Evolutionary conservation across 2,329 filamentous ascomycete species (phyloP), one percentile per base, ranked within the genome.

Genomic region (Trichoderma afroharzianum): DNA sequence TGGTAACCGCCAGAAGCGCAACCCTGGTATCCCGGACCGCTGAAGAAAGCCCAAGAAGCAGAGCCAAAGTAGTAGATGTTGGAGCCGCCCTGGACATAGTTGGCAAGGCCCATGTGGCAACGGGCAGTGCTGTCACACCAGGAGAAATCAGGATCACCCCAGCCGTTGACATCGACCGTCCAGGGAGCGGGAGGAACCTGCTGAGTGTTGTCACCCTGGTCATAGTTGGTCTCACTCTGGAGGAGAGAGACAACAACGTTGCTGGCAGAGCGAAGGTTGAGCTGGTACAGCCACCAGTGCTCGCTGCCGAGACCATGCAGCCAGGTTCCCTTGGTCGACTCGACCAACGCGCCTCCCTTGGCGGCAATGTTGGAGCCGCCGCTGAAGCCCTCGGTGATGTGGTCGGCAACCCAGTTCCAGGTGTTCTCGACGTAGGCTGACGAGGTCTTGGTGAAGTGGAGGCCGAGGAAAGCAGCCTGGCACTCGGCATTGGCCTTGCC

Each of bases 271-370:
- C 82, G 80, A 66, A 89, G 78, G 73, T 88, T 86, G 74, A 88
- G 85, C 78, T 90, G 86, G 79, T 90, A 90, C 63, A 90, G 78
- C 77, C 85, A 85, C 79, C 84, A 85, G 77, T 90, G 88, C 80
- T 90, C 88, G 64, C 82, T 85, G 3, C 87, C 85, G 59, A 78
- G 68, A 6, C 74, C 77, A 63, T 77, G 73, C 63, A 89, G 79
- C 87, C 87, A 89, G 47, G 84, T 86, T 4, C 85, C 84, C 14
- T 81, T 80, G 14, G 81, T 83, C n/a, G 82, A 82, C 74, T 87
- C 84, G 63, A 86, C 79, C 5, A 86, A 79, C 0, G 83, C 76
- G 39, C 86, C 85, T 15, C 87, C 83, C 55, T 85, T 88, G 59
- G 79, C 83, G 6, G 84, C 85, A 72, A 85, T 86, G 76, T 78